Evolutionary conservation across 2,329 filamentous ascomycete species (phyloP).

Genomic region (Talaromyces piceae): DNA sequence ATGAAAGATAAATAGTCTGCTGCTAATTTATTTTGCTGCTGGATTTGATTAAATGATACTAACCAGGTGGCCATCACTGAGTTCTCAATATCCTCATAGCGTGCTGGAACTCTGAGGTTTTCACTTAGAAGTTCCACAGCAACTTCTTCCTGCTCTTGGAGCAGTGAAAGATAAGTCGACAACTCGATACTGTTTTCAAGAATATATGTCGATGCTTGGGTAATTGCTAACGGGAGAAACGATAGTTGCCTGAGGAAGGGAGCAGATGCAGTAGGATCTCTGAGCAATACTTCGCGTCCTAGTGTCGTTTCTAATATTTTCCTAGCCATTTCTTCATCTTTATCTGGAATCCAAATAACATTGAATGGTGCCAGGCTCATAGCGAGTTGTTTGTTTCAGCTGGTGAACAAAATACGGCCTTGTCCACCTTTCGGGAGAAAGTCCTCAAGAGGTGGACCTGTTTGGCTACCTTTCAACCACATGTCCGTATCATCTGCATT

Average conservation of each 20-base stretch:
- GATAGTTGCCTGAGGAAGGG: constrained; percentile 17
- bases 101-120: constrained; percentile 23
- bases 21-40: constrained; percentile 13
- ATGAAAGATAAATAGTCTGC: constrained; percentile 22
- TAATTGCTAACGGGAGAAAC: constrained; percentile 25
- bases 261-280: constrained; percentile 5
- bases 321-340: constrained; percentile 7
- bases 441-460: constrained; percentile 4
- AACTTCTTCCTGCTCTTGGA: constrained; percentile 19
- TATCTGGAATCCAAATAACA: constrained; percentile 15
- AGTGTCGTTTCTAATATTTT: constrained; percentile 15
- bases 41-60: constrained; percentile 26
- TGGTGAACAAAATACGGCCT: constrained; percentile 25
- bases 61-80: constrained; percentile 29
- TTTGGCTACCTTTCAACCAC: constrained; percentile 11
- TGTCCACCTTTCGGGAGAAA: constrained; percentile 17
- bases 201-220: constrained; percentile 25
- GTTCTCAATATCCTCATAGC: constrained; percentile 21
- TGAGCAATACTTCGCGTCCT: constrained; percentile 12
- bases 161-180: constrained; percentile 13
- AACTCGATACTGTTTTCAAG: constrained; percentile 16
- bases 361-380: constrained; percentile 14
- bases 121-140: constrained; percentile 20
- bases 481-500: constrained; percentile 23
- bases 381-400: constrained; percentile 17